Conservation (phyloP, 2,329 filamentous ascomycete genomes). For the Xylariaceae sp. region DNA sequence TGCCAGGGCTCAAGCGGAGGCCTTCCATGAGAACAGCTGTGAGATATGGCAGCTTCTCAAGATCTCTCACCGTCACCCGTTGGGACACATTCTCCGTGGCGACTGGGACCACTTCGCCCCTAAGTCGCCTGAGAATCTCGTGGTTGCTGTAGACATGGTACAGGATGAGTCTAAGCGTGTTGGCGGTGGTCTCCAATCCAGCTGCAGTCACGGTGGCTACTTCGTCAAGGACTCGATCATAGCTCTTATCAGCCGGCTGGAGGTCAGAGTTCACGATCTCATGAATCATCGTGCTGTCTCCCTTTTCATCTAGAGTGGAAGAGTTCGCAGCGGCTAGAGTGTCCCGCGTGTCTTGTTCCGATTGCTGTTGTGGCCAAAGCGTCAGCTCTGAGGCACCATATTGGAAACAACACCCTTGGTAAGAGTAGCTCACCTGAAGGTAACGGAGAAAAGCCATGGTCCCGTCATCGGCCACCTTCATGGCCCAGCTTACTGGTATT, state of each 20-base stretch:
- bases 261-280: constrained; percentile 7
- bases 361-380: constrained; percentile 1
- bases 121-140: constrained; percentile 6
- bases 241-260: constrained; percentile 4
- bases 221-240: constrained; percentile 1
- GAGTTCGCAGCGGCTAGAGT: background rate
- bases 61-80: background rate
- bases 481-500: background rate
- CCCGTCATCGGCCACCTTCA: background rate
- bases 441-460: constrained; percentile 2
- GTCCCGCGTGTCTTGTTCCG: background rate
- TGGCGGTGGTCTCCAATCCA: constrained; percentile 6
- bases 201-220: constrained; percentile 5
- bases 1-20: constrained; percentile 34
- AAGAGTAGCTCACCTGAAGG: constrained; percentile 3
- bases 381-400: background rate
- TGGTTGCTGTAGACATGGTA: constrained; percentile 8
- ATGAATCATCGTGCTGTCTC: constrained; percentile 4
- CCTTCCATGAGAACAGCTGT: constrained; percentile 35
- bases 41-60: constrained; percentile 27
- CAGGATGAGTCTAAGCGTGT: constrained; percentile 1
- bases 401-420: background rate
- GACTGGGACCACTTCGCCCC: background rate
- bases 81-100: background rate
- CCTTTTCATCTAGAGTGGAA: background rate